Evolutionary conservation across 345 rosid genomes (phyloP), one percentile per base, ranked within the genome.

Genomic region (thale cress (Arabidopsis thaliana)): DNA sequence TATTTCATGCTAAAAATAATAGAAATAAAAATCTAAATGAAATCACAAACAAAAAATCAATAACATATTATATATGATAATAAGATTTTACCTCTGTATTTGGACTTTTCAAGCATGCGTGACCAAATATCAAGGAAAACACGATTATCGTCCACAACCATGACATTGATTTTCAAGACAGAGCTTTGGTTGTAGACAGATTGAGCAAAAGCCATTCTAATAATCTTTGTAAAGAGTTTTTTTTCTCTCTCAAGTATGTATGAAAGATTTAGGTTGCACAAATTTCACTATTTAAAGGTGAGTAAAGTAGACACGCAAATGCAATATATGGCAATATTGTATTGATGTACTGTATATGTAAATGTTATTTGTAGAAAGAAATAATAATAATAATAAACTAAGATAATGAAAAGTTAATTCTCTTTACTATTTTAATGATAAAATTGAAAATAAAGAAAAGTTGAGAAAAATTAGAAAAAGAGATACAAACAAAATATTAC

Each of bases 91-190:
- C 97, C 95, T 82, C 75, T 71, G 24, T 77, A 79, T 9, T 73
- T 16, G 55, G 82, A 83, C 4, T 53, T 53, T 62, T 55, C 74
- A 33, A 93, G 90, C 86, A 77, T 78, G 6, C 84, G 75, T 42
- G 93, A 81, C 33, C 85, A 74, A 28, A 87, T 10, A 13, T 75
- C n/a, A n/a, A 86, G 88, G 44, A 82, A 80, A 1, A 83, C 71
- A 32, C 78, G 61, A 81, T 90, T 91, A 59, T 90, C 95, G 40
- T 90, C 95, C 24, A 90, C 95, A 16, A 87, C 79, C 79, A 89
- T 50, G 73, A 90, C 59, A 25, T 72, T 80, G 49, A 85, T 64
- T 8, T 28, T 84, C 23, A 46, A 14, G 33, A 74, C 11, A 40
- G 85, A 20, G 61, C 13, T 68, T 52, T 62, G 56, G 62, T 71